Percentiles rank a stretch among this genome's conserved stretches.
Conservation (phyloP, 2,329 filamentous ascomycete genomes). For the Stenocarpella maydis region DNA sequence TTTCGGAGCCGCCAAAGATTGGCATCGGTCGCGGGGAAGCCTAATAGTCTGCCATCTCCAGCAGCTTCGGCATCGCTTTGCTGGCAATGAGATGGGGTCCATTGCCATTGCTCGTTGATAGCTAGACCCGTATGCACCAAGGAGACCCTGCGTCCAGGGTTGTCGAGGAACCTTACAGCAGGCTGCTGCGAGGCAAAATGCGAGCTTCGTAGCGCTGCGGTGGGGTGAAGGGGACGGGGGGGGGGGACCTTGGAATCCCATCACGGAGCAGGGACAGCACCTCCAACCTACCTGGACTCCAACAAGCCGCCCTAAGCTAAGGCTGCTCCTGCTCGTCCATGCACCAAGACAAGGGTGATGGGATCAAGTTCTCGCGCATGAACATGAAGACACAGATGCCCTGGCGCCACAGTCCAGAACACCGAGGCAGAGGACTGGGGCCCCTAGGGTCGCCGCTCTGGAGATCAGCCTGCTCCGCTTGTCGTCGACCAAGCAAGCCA, state of each 20-base stretch:
- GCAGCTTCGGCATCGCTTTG: constrained; percentile 22
- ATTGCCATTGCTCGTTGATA: constrained; percentile 18
- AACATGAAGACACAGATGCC: constrained; percentile 26
- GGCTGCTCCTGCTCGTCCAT: constrained; percentile 45
- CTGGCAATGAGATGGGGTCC: not conserved
- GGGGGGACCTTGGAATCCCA: constrained; percentile 19
- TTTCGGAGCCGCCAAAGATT: not conserved
- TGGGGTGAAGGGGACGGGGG: constrained; percentile 13
- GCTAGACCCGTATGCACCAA: constrained; percentile 17
- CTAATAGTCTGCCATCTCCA: constrained; percentile 26
- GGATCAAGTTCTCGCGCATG: constrained; percentile 26
- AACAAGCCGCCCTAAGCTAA: constrained; percentile 50
- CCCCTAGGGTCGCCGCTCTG: not conserved
- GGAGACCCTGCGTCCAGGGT: constrained; percentile 19
- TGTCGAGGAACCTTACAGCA: constrained; percentile 29
- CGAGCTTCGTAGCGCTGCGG: constrained; percentile 23
- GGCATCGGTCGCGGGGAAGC: not conserved
- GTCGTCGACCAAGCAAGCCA: not conserved
- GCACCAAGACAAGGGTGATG: constrained; percentile 30
- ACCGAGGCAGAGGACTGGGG: constrained; percentile 2
- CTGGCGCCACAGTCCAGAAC: constrained; percentile 22
- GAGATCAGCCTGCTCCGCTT: not conserved
- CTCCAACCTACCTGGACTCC: constrained; percentile 38
- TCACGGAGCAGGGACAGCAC: constrained; percentile 23
- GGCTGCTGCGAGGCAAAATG: constrained; percentile 9